phyloP scores from a whole-genome alignment of 2,329 filamentous ascomycete genomes.

The Fusarium sp. region DNA sequence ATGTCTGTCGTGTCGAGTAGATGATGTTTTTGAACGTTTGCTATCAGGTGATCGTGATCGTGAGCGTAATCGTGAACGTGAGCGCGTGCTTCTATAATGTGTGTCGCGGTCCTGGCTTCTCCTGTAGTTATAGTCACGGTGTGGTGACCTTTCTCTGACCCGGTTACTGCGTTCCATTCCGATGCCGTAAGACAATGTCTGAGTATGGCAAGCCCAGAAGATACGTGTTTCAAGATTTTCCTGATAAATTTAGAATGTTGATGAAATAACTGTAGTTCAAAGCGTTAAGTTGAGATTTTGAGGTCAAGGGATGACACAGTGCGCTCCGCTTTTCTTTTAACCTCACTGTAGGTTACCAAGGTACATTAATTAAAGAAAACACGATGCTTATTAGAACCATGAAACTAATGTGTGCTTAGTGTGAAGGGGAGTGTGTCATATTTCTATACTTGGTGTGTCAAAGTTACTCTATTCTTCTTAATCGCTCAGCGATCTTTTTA shows the following conservation, averaged over 20 bases:
- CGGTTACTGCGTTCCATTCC: conserved; percentile 35
- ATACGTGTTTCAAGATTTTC: neutral
- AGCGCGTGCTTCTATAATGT: conserved; percentile 32
- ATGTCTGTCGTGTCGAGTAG: conserved; percentile 32
- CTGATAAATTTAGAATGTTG: conserved; percentile 1
- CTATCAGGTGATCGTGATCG: conserved; percentile 42
- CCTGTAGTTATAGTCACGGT: conserved; percentile 36
- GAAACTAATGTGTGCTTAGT: neutral
- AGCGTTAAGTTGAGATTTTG: conserved; percentile 36
- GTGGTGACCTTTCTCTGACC: conserved; percentile 40
- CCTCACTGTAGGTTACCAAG: conserved; percentile 1
- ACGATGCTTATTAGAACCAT: neutral
- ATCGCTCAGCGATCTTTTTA: neutral
- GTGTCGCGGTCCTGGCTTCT: conserved; percentile 33
- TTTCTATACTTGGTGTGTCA: conserved; percentile 1
- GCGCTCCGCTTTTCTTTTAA: conserved; percentile 39
- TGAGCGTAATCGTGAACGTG: conserved; percentile 44
- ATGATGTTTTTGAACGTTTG: conserved; percentile 31
- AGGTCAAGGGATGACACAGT: conserved; percentile 41
- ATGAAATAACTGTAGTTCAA: conserved; percentile 16
- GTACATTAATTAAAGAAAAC: neutral
- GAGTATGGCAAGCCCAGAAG: neutral
- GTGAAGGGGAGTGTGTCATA: conserved; percentile 6
- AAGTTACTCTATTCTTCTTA: neutral
- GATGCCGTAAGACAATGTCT: neutral